Conservation (phyloP, 495 filamentous ascomycete genomes). For the Copromyces sp. region DNA sequence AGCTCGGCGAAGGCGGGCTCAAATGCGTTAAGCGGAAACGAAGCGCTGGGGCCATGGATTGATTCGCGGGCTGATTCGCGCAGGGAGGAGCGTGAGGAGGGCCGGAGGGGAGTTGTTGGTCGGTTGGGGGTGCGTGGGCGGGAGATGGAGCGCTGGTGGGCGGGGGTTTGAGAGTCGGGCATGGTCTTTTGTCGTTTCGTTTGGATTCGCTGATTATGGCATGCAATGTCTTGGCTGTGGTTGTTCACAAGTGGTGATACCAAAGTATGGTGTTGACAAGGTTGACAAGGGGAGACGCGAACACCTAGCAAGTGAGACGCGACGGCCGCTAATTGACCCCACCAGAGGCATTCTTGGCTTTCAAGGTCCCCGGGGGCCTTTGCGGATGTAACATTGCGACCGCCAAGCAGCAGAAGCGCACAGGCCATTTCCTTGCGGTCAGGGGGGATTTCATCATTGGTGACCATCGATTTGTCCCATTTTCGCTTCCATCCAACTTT, state of each 20-base stretch:
- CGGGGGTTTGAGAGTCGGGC: slow-evolving; percentile 4
- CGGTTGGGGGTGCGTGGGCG: slow-evolving; percentile 48
- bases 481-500: not conserved
- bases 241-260: not conserved
- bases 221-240: not conserved
- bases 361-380: not conserved
- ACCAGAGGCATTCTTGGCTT: not conserved
- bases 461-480: not conserved
- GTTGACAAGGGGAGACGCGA: not conserved
- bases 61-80: slow-evolving; percentile 49
- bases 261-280: not conserved
- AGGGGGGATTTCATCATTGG: not conserved
- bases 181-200: not conserved
- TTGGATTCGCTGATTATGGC: not conserved
- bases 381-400: not conserved
- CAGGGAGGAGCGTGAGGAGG: slow-evolving; percentile 79
- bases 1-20: slow-evolving; percentile 89
- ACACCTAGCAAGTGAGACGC: not conserved
- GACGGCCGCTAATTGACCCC: not conserved
- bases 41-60: slow-evolving; percentile 44
- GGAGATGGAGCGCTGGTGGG: slow-evolving; percentile 36
- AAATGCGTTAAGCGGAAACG: slow-evolving; percentile 69
- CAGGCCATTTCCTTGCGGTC: not conserved
- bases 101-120: slow-evolving; percentile 86
- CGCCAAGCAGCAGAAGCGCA: not conserved